These are phyloP conservation scores for Apiotrichum gamsii DNA, from an alignment of 1,284 basidiomycete species.

Conservation along the genomic window DNA sequence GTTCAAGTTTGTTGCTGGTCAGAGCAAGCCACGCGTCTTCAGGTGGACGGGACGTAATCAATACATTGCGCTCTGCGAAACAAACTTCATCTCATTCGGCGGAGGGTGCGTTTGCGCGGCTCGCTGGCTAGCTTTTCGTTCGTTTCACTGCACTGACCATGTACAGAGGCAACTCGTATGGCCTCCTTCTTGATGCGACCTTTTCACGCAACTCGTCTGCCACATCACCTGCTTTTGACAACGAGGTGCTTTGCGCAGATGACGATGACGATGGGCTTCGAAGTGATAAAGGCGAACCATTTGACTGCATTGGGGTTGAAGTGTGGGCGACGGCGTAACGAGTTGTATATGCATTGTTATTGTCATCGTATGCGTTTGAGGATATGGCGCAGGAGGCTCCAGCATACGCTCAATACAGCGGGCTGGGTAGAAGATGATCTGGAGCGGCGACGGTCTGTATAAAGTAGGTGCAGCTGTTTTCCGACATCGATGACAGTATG, in stretches of 20 bases:
- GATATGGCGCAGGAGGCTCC: no score
- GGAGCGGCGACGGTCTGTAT: no score
- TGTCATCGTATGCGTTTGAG: no score
- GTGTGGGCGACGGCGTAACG: slow-evolving; percentile 57
- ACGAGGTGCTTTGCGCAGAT: slow-evolving; percentile 80
- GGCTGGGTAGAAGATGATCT: no score
- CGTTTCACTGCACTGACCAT: neutral
- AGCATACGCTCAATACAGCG: no score
- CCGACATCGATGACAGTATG: no score
- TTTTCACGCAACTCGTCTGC: slow-evolving; percentile 79
- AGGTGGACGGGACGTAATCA: slow-evolving; percentile 86
- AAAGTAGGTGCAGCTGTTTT: no score
- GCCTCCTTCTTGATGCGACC: slow-evolving; percentile 78
- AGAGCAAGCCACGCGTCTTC: slow-evolving; percentile 56
- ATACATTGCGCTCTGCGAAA: slow-evolving; percentile 81
- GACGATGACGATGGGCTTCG: slow-evolving; percentile 45
- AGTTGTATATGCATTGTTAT: no score
- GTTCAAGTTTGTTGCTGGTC: slow-evolving; percentile 53
- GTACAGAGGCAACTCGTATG: slow-evolving; percentile 77
- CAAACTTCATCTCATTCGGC: slow-evolving; percentile 73
- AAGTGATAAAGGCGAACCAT: slow-evolving; percentile 53
- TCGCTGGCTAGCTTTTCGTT: no score
- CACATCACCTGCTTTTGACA: slow-evolving; percentile 77
- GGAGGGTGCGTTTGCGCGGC: slow-evolving; percentile 76
- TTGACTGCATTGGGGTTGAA: slow-evolving; percentile 79